Evolutionary conservation across 768 basidiomycete genomes (phyloP).

Genomic region (Amanita muscaria): DNA sequence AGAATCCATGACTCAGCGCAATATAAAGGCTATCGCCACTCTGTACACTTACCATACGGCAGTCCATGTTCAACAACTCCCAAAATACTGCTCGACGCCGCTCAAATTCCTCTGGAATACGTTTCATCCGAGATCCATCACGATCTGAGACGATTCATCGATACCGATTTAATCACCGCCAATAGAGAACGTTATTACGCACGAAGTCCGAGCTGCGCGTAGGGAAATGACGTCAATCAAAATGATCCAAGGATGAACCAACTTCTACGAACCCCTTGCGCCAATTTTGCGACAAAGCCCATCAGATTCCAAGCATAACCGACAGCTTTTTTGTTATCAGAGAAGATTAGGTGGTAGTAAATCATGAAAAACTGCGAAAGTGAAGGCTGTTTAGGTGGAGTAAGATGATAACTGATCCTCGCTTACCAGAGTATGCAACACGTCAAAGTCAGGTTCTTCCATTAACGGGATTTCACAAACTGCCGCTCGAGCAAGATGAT

Average conservation of each 20-base stretch:
- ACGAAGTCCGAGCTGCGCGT: constrained; percentile 56
- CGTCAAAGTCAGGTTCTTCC: constrained; percentile 69
- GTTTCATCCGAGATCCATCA: constrained; percentile 52
- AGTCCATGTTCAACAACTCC: constrained; percentile 67
- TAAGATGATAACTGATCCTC: background rate
- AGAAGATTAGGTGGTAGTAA: constrained; percentile 68
- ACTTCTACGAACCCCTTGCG: constrained; percentile 58
- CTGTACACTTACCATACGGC: constrained; percentile 54
- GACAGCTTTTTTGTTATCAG: constrained; percentile 63
- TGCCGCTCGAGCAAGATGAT: constrained; percentile 56
- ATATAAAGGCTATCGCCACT: background rate
- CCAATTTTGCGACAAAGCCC: constrained; percentile 66
- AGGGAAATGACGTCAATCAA: background rate
- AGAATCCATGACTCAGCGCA: background rate
- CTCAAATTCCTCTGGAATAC: constrained; percentile 66
- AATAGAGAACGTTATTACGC: constrained; percentile 21
- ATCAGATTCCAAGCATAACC: constrained; percentile 72
- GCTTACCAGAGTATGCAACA: constrained; percentile 55
- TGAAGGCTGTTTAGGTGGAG: background rate
- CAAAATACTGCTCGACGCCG: constrained; percentile 63
- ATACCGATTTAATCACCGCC: constrained; percentile 5
- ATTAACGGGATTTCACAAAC: constrained; percentile 68
- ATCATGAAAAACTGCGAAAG: constrained; percentile 51
- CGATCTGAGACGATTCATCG: constrained; percentile 41
- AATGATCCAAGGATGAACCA: constrained; percentile 6